Evolutionary conservation across 2,329 filamentous ascomycete species (phyloP).

Genomic region (Epichloe gansuensis): DNA sequence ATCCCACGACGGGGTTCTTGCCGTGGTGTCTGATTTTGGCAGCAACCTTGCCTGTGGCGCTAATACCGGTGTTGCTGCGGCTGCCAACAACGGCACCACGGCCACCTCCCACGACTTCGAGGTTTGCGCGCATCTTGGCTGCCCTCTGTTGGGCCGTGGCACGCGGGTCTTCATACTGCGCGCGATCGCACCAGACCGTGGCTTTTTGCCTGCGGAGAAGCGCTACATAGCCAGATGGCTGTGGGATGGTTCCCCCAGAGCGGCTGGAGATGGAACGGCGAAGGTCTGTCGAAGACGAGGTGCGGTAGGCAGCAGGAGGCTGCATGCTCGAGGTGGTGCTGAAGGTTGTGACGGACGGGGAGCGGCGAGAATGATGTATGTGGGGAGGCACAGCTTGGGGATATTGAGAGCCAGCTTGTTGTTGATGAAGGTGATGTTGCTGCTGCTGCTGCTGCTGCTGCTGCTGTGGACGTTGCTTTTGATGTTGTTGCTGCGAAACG

Average conservation of each 20-base stretch:
- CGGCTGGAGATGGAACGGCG: conserved; percentile 72
- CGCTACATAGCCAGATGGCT: conserved; percentile 74
- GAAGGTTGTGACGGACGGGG: conserved; percentile 54
- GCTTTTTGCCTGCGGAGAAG: conserved; percentile 95
- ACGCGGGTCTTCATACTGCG: conserved; percentile 83
- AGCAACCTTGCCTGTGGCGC: conserved; percentile 51
- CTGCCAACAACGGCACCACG: conserved; percentile 26
- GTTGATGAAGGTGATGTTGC: conserved; percentile 20
- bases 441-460: conserved; percentile 8
- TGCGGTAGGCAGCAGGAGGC: conserved; percentile 44
- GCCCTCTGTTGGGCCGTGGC: conserved; percentile 70
- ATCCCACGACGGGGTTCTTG: conserved; percentile 65
- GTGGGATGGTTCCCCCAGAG: conserved; percentile 43
- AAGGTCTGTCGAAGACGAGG: conserved; percentile 42
- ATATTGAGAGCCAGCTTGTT: conserved; percentile 5
- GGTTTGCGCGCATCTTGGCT: conserved; percentile 73
- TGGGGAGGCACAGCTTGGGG: conserved; percentile 4
- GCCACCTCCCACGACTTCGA: conserved; percentile 61
- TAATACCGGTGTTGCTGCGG: conserved; percentile 50
- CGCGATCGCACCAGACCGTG: conserved; percentile 93
- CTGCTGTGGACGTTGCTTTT: conserved; percentile 12
- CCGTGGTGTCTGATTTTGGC: conserved; percentile 84
- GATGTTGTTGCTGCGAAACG: conserved; percentile 15
- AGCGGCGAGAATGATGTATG: conserved; percentile 30
- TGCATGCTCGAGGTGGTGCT: conserved; percentile 59